Conservation (phyloP, 1,284 basidiomycete genomes). For the Vanrija sp. region DNA sequence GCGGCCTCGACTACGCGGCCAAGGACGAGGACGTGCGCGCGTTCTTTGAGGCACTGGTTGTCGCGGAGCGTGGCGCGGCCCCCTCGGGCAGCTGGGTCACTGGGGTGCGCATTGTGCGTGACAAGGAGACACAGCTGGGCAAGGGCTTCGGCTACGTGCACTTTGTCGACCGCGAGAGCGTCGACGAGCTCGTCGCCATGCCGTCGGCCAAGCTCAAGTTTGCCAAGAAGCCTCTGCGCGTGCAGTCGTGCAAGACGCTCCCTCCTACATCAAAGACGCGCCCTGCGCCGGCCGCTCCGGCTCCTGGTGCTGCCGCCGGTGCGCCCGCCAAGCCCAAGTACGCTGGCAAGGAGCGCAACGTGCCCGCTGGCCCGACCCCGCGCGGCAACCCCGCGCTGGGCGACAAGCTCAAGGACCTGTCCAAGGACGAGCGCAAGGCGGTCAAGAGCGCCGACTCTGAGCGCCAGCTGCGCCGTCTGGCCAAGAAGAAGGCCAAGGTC, state of each 20-base stretch:
- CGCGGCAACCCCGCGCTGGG: conserved; percentile 78
- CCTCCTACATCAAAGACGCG: conserved; percentile 30
- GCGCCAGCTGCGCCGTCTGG: conserved; percentile 72
- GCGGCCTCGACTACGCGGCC: conserved; percentile 86
- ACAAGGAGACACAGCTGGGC: conserved; percentile 90
- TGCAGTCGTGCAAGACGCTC: conserved; percentile 73
- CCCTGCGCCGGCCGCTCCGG: conserved; percentile 18
- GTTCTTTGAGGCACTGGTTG: conserved; percentile 79
- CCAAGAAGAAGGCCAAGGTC: conserved; percentile 70
- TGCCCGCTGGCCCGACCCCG: conserved; percentile 47
- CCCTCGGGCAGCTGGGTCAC: conserved; percentile 62
- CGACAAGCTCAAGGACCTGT: conserved; percentile 65
- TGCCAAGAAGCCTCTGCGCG: conserved; percentile 79
- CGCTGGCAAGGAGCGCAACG: conserved; percentile 3
- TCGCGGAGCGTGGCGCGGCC: conserved; percentile 63
- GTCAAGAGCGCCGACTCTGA: conserved; percentile 72
- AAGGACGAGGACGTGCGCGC: conserved; percentile 83
- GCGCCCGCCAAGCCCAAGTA: conserved; percentile 1
- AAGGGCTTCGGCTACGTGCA: conserved; percentile 96
- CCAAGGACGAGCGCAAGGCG: conserved; percentile 80
- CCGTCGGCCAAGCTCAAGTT: conserved; percentile 73
- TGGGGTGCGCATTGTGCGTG: conserved; percentile 80
- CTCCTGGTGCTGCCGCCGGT: conserved; percentile 3
- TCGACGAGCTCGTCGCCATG: conserved; percentile 80
- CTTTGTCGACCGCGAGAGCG: conserved; percentile 76